Evolutionary conservation across 352 stramenopile genomes (phyloP).

Genomic region (Globisporangium acanthophoron): DNA sequence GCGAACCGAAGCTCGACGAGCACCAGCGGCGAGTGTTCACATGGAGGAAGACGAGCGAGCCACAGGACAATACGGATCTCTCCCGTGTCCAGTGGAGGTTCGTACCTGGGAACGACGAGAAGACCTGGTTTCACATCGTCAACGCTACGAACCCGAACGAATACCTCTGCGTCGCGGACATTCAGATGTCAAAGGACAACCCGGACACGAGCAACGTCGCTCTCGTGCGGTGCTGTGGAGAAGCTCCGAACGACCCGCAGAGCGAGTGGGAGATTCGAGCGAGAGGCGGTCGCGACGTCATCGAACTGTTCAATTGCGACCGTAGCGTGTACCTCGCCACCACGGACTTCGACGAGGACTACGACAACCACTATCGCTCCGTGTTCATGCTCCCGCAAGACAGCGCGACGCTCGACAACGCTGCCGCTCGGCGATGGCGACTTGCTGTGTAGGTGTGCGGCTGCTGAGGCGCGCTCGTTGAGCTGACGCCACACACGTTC

Average conservation of each 20-base stretch:
- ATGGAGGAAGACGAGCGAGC: not conserved
- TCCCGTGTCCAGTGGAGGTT: slow-evolving; percentile 1
- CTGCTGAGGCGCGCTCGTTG: not conserved
- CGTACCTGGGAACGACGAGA: slow-evolving; percentile 2
- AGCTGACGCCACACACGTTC: not conserved
- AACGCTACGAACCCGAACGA: slow-evolving; percentile 6
- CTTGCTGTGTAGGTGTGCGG: not conserved
- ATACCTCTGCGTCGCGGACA: slow-evolving; percentile 2
- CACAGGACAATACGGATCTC: not conserved
- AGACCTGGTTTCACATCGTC: slow-evolving; percentile 8
- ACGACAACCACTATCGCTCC: not conserved
- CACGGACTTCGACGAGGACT: slow-evolving; percentile 1
- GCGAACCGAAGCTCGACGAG: slow-evolving; percentile 1
- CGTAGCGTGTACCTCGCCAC: slow-evolving; percentile 3
- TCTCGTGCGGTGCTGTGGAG: not conserved
- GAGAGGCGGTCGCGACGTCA: slow-evolving; percentile 1
- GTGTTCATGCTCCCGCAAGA: not conserved
- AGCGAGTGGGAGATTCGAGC: slow-evolving; percentile 4
- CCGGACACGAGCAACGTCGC: not conserved
- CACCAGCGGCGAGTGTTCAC: slow-evolving; percentile 2
- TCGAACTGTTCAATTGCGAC: slow-evolving; percentile 2
- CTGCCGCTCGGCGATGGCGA: not conserved
- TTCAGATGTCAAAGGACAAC: not conserved
- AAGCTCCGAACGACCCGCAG: not conserved
- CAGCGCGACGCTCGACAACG: slow-evolving; percentile 1